Base-by-base conservation (phyloP, 1,139 yeast genomes). In the Geotrichum histeridarum region DNA sequence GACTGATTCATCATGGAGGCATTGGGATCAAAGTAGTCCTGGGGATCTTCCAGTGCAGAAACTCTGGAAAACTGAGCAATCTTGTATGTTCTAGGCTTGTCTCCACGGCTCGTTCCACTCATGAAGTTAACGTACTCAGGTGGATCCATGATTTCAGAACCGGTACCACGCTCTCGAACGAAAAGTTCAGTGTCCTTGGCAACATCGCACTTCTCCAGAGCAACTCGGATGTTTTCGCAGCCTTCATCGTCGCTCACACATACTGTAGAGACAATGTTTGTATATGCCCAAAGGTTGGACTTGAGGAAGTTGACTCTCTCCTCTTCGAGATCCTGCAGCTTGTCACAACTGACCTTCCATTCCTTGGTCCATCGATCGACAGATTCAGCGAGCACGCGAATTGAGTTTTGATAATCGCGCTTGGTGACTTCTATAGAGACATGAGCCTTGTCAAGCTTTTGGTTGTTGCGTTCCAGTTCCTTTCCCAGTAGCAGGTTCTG, bases 251-350 rank as follows among this genome's bases (percentile, higher is more conserved):
- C 86, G 50, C 82, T 82, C 31, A 89, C 93, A 66, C 95, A 88
- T 5, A 84, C 77, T 0, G 89, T 78, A 4, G 95, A 87, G 11
- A 86, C 76, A 52, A 83, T 77, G 67, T 89, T 89, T 53, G 95
- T 84, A 67, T 78, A 91, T 45, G 84, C 86, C 84, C 96, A 94
- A 60, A 94, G 70, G 64, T 85, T 87, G 15, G 86, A 76, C 64
- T 90, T 88, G 55, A 88, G 67, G 57, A 84, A 79, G 63, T 86
- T 86, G 54, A 90, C 81, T 60, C 96, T 78, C 63, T 87, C 90
- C 51, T 81, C 80, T 66, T 93, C 99, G 59, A 88, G 71, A 57
- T 77, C 81, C 69, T 91, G 95, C 58, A 88, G 76, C 61, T 82
- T 83, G 59, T 78, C 81, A 45, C 91, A 79, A 0, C 88, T 77